A percentile compares a stretch with the other conserved stretches of the same genome.
These are phyloP conservation scores for Kodamaea plutei DNA, from an alignment of 1,139 yeast species.

Conservation along the genomic window DNA sequence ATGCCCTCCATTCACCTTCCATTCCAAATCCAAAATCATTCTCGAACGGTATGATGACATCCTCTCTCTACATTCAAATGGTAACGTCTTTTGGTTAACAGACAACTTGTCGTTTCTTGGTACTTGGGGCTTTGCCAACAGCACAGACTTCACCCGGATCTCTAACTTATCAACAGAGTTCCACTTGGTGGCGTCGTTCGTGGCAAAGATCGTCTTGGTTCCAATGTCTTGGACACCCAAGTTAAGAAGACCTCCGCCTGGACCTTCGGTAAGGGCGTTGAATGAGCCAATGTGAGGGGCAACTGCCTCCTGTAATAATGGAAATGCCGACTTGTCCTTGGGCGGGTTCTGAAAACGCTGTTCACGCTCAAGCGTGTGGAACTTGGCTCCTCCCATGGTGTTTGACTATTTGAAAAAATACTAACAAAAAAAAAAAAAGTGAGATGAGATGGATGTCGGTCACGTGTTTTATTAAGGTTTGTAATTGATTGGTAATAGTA, in stretches of 20 bases:
- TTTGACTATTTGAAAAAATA: too few species aligned
- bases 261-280: constrained; percentile 89
- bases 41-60: constrained; percentile 72
- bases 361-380: constrained; percentile 88
- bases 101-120: constrained; percentile 74
- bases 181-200: constrained; percentile 54
- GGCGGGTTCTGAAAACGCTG: constrained; percentile 84
- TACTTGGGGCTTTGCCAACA: constrained; percentile 78
- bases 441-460: too few species aligned
- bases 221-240: constrained; percentile 89
- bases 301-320: constrained; percentile 82
- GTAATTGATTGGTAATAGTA: too few species aligned
- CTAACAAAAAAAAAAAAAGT: too few species aligned
- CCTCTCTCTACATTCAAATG: constrained; percentile 89
- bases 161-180: constrained; percentile 72
- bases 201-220: constrained; percentile 75
- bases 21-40: constrained; percentile 70
- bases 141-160: constrained; percentile 81
- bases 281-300: constrained; percentile 95
- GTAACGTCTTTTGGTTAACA: constrained; percentile 75
- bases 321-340: constrained; percentile 75
- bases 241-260: constrained; percentile 78
- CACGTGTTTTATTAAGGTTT: too few species aligned
- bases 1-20: constrained; percentile 85
- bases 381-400: constrained; percentile 57